phyloP scores from a whole-genome alignment of 768 basidiomycete species.

The Leccinum aurantiacum region DNA sequence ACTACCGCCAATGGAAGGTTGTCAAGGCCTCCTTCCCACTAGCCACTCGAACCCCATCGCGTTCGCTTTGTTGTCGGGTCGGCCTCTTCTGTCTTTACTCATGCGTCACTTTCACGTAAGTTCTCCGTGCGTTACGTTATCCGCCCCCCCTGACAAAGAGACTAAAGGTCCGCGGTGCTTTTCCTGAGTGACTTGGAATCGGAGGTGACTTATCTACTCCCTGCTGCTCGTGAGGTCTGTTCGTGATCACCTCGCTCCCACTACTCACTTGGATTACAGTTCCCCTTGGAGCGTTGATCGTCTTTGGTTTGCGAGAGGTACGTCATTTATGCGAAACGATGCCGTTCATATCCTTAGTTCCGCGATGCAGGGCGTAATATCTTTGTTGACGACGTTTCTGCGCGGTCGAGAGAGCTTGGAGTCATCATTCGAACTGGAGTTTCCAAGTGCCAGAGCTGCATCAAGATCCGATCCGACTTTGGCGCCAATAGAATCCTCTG shows the following conservation, averaged over 20 bases:
- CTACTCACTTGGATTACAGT: conserved; percentile 35
- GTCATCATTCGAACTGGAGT: conserved; percentile 11
- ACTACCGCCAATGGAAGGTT: conserved; percentile 39
- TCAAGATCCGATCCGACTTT: conserved; percentile 17
- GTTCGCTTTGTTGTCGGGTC: conserved; percentile 39
- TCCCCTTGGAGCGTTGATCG: conserved; percentile 46
- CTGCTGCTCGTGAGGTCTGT: conserved; percentile 45
- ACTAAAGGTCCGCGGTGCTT: conserved; percentile 37
- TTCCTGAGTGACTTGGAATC: conserved; percentile 33
- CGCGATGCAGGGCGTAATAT: conserved; percentile 38
- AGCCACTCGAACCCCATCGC: conserved; percentile 36
- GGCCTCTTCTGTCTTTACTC: conserved; percentile 47
- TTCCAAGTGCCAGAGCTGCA: conserved; percentile 27
- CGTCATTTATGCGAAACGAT: not conserved
- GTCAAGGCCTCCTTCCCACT: conserved; percentile 44
- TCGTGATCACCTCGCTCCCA: not conserved
- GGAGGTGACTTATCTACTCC: conserved; percentile 46
- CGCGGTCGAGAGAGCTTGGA: conserved; percentile 6
- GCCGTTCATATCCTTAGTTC: not conserved
- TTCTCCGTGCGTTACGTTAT: conserved; percentile 6
- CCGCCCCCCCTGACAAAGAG: not conserved
- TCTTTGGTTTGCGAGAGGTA: conserved; percentile 54
- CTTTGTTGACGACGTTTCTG: conserved; percentile 30
- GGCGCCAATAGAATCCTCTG: not conserved
- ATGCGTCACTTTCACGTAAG: conserved; percentile 40